phyloP scores from a whole-genome alignment of 345 rosid genomes.

The Carallia pectinifolia region DNA sequence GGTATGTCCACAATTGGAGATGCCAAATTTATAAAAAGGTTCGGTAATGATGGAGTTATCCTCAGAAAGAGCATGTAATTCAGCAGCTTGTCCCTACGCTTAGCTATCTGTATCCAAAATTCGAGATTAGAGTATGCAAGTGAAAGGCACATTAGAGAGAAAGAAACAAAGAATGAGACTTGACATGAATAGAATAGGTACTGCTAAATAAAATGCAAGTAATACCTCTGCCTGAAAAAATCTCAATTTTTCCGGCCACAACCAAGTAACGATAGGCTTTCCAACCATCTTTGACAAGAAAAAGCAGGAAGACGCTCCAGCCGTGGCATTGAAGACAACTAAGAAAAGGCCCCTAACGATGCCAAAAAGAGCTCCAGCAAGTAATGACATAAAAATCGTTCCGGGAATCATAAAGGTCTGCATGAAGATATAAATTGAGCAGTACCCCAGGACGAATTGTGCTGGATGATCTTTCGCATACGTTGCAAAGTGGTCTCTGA shows the following conservation, averaged over 20 bases:
- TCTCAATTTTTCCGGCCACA: slow-evolving; percentile 95
- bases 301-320: slow-evolving; percentile 93
- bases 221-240: slow-evolving; percentile 92
- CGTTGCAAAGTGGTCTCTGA: slow-evolving; percentile 76
- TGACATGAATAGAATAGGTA: slow-evolving; percentile 2
- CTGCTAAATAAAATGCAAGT: slow-evolving; percentile 1
- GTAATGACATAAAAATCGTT: slow-evolving; percentile 95
- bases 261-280: slow-evolving; percentile 82
- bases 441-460: slow-evolving; percentile 84
- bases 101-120: slow-evolving; percentile 59
- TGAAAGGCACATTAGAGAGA: too few relatives aligned
- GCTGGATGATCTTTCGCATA: slow-evolving; percentile 75
- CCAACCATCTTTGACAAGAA: slow-evolving; percentile 90
- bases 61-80: slow-evolving; percentile 96
- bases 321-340: slow-evolving; percentile 87
- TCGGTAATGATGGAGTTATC: slow-evolving; percentile 90
- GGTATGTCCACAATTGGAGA: slow-evolving; percentile 96
- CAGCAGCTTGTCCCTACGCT: slow-evolving; percentile 85
- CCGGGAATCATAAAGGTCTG: slow-evolving; percentile 99
- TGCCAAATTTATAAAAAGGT: slow-evolving; percentile 93
- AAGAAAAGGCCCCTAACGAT: slow-evolving; percentile 77
- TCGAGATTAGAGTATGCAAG: too few relatives aligned
- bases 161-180: not conserved
- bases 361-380: slow-evolving; percentile 97
- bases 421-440: slow-evolving; percentile 96